Percentiles rank a stretch among this genome's conserved stretches.
These are phyloP conservation scores for Aspergillus neoniger DNA, from an alignment of 2,329 filamentous ascomycete species.

Conservation along the genomic window DNA sequence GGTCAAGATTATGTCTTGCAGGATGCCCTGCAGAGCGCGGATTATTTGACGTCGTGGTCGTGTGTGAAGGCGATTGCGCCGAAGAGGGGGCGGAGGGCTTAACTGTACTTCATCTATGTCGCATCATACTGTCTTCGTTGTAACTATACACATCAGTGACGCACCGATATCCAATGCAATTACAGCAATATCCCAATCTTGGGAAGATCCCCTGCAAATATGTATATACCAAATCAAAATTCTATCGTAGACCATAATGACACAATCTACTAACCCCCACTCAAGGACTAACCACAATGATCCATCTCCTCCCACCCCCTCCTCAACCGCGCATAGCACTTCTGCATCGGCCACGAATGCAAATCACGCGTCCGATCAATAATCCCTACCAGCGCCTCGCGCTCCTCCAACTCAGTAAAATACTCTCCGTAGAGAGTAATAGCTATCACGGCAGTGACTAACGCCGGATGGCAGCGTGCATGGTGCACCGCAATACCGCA, in stretches of 20 bases:
- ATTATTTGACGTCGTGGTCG: background rate
- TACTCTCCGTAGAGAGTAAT: constrained; percentile 24
- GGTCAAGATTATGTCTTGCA: background rate
- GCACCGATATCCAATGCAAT: too few species aligned
- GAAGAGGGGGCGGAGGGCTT: background rate
- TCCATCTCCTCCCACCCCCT: constrained; percentile 50
- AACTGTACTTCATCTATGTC: too few species aligned
- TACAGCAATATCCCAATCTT: too few species aligned
- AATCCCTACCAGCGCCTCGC: constrained; percentile 21
- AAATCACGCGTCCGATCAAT: constrained; percentile 21
- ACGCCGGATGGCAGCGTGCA: constrained; percentile 17
- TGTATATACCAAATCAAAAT: too few species aligned
- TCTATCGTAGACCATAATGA: too few species aligned
- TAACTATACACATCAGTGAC: too few species aligned
- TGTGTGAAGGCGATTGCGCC: background rate
- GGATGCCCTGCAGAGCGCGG: background rate
- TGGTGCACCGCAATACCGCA: constrained; percentile 25
- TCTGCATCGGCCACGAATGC: constrained; percentile 50
- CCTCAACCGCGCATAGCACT: constrained; percentile 29
- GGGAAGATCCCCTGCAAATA: too few species aligned
- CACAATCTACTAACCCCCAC: background rate
- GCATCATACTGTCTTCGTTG: too few species aligned
- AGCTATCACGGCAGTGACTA: constrained; percentile 26
- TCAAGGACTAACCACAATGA: constrained; percentile 35
- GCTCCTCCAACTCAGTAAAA: constrained; percentile 20